Conservation (phyloP, 768 basidiomycete species). For the Cystobasidium ongulense region DNA sequence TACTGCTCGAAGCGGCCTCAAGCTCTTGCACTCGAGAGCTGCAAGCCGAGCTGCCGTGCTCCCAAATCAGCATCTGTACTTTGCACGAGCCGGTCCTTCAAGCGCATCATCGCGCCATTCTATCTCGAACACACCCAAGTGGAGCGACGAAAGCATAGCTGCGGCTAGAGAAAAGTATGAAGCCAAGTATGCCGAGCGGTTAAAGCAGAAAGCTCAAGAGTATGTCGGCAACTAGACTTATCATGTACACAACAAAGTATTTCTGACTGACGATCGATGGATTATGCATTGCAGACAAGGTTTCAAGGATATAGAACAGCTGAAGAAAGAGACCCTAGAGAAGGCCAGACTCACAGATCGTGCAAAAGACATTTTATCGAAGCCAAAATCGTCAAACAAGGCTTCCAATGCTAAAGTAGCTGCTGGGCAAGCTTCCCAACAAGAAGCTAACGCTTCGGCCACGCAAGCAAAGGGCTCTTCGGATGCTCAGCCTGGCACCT, state of each 20-base stretch:
- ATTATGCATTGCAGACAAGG: conserved; percentile 7
- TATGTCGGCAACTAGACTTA: background rate
- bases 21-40: background rate
- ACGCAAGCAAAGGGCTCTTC: background rate
- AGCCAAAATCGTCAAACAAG: background rate
- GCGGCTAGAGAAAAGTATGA: conserved; percentile 21
- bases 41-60: background rate
- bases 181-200: conserved; percentile 16
- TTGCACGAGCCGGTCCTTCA: background rate
- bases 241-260: background rate
- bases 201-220: conserved; percentile 25
- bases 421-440: background rate
- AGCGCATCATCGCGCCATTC: background rate
- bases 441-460: background rate
- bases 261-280: background rate
- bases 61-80: background rate
- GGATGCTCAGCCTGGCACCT: background rate
- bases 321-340: conserved; percentile 5
- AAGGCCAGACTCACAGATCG: conserved; percentile 3
- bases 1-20: background rate
- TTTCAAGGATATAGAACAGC: conserved; percentile 1
- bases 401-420: background rate
- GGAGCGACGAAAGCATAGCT: conserved; percentile 18
- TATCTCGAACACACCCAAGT: background rate
- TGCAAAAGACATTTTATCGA: conserved; percentile 13